Evolutionary conservation across 2,329 filamentous ascomycete species (phyloP).

Genomic region (Exophiala dermatitidis): DNA sequence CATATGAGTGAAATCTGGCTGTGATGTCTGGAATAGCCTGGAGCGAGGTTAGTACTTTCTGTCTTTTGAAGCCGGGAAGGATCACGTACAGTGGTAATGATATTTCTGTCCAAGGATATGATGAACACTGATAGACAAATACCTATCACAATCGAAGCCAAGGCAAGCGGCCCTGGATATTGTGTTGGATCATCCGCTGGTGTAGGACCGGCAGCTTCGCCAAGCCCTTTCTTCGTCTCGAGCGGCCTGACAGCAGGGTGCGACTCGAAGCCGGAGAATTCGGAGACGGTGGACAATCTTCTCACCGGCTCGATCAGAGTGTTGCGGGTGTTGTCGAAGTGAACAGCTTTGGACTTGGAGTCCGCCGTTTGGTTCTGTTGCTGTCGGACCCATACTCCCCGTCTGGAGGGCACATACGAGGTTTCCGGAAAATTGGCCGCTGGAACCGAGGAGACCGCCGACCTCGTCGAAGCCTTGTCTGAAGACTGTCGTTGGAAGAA

Average conservation of each 20-base stretch:
- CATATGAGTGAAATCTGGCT: slow-evolving; percentile 21
- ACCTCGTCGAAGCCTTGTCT: not conserved
- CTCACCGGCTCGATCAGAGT: not conserved
- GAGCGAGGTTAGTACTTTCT: no score
- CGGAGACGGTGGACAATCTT: not conserved
- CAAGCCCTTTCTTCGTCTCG: not conserved
- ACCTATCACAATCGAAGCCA: slow-evolving; percentile 27
- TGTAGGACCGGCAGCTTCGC: not conserved
- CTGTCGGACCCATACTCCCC: not conserved
- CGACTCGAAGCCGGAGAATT: not conserved
- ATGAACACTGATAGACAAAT: slow-evolving; percentile 30
- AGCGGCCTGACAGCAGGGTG: not conserved
- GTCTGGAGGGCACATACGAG: not conserved
- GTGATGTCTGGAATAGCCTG: slow-evolving; percentile 26
- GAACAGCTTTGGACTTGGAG: not conserved
- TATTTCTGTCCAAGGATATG: slow-evolving; percentile 28
- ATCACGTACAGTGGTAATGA: slow-evolving; percentile 24
- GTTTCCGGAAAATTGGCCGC: not conserved
- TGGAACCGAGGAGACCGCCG: not conserved
- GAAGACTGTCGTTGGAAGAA: not conserved
- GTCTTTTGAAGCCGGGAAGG: no score
- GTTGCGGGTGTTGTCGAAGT: not conserved
- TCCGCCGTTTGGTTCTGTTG: not conserved
- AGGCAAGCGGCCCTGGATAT: slow-evolving; percentile 26
- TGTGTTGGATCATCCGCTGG: not conserved